Percentiles rank a stretch among this genome's conserved stretches.
Conservation (phyloP, 148 eudicot species). For the Rhododendron simsii region DNA sequence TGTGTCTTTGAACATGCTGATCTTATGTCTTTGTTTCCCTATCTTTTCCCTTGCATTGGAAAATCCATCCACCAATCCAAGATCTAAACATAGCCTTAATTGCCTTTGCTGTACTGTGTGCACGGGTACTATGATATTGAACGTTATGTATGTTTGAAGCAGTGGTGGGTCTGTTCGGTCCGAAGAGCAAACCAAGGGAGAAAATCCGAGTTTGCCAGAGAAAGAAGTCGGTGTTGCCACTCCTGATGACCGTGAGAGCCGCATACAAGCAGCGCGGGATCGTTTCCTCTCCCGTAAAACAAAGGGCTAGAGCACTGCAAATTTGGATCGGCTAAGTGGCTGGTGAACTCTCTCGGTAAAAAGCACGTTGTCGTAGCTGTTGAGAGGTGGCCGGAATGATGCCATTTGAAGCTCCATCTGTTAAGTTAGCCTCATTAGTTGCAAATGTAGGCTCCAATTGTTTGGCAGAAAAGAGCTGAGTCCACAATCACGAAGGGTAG, state of each 20-base stretch:
- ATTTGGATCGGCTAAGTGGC: neutral
- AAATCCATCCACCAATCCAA: neutral
- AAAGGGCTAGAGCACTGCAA: constrained; percentile 35
- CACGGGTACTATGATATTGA: neutral
- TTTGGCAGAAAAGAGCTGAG: neutral
- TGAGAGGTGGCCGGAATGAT: neutral
- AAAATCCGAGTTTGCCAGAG: constrained; percentile 22
- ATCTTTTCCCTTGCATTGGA: neutral
- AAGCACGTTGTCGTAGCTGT: neutral
- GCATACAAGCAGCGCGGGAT: constrained; percentile 83
- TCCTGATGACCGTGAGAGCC: constrained; percentile 51
- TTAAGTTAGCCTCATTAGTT: neutral
- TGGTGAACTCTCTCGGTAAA: neutral
- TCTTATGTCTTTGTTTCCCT: neutral
- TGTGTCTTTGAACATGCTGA: neutral
- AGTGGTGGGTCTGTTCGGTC: constrained; percentile 61
- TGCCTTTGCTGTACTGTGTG: neutral
- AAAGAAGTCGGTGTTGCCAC: constrained; percentile 29
- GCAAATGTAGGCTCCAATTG: neutral
- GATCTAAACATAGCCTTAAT: neutral
- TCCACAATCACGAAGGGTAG: neutral
- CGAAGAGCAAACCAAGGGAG: constrained; percentile 26
- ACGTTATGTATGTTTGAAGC: constrained; percentile 16
- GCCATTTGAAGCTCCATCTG: neutral
- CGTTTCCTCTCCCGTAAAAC: constrained; percentile 85